A percentile compares a stretch with the other conserved stretches of the same genome.
phyloP scores from a whole-genome alignment of 768 basidiomycete genomes.

The Auriculariales sp. region DNA sequence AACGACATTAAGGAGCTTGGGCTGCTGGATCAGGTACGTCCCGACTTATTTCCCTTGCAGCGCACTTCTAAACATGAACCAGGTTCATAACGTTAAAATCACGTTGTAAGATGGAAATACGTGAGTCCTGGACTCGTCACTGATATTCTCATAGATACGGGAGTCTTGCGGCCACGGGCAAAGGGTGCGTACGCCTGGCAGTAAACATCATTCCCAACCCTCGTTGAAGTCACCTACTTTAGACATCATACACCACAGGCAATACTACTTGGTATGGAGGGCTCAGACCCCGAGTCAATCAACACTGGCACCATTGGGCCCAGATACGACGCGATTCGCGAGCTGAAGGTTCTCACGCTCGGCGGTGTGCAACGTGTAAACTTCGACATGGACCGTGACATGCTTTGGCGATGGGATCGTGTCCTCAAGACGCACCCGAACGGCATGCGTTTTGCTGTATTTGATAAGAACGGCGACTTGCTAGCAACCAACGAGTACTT shows the following conservation, averaged over 20 bases:
- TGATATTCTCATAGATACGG: slow-evolving; percentile 46
- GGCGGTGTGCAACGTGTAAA: slow-evolving; percentile 61
- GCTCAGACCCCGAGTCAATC: slow-evolving; percentile 86
- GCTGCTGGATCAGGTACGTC: slow-evolving; percentile 49
- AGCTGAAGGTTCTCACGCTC: slow-evolving; percentile 51
- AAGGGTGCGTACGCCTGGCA: slow-evolving; percentile 38
- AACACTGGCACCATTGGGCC: slow-evolving; percentile 73
- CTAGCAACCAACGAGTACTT: slow-evolving; percentile 93
- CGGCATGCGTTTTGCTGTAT: slow-evolving; percentile 86
- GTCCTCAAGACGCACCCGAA: slow-evolving; percentile 75
- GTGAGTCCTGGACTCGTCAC: background rate
- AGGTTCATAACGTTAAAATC: slow-evolving; percentile 75
- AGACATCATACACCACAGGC: slow-evolving; percentile 85
- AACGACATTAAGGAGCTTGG: slow-evolving; percentile 52
- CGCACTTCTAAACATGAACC: background rate
- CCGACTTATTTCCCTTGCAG: background rate
- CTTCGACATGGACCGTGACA: slow-evolving; percentile 81
- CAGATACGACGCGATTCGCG: slow-evolving; percentile 53
- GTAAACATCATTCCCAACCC: slow-evolving; percentile 1
- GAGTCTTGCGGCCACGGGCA: slow-evolving; percentile 87
- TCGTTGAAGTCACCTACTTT: slow-evolving; percentile 2
- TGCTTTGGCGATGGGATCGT: slow-evolving; percentile 85
- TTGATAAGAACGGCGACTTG: slow-evolving; percentile 65
- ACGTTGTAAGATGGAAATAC: slow-evolving; percentile 39
- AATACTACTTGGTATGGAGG: slow-evolving; percentile 71